Conservation (phyloP, 2,329 filamentous ascomycete genomes). For the Aspergillus nomiae region DNA sequence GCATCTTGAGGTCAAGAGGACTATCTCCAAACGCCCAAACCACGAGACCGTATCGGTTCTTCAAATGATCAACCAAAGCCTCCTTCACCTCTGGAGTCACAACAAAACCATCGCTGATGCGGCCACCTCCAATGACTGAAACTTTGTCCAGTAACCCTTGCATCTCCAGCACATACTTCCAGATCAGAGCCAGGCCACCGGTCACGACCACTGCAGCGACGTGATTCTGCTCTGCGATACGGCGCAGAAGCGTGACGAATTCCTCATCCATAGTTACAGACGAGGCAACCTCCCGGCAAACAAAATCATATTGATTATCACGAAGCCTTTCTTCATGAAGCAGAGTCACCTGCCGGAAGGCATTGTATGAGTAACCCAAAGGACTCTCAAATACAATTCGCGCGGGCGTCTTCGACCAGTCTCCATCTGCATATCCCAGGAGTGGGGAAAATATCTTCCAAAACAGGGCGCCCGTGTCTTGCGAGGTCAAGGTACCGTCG, state of each 20-base stretch:
- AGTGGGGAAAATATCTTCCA: conserved; percentile 14
- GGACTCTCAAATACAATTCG: conserved; percentile 50
- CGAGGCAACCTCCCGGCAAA: conserved; percentile 51
- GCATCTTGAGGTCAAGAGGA: conserved; percentile 60
- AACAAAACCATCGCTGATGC: conserved; percentile 51
- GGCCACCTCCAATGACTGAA: conserved; percentile 56
- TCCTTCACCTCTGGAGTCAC: conserved; percentile 57
- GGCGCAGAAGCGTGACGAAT: conserved; percentile 48
- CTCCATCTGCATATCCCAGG: conserved; percentile 3
- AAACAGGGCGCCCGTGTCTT: conserved; percentile 24
- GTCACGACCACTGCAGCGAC: conserved; percentile 56
- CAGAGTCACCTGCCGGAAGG: conserved; percentile 58
- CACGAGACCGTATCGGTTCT: conserved; percentile 32
- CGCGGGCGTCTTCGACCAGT: conserved; percentile 30
- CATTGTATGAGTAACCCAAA: conserved; percentile 54
- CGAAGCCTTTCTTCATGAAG: conserved; percentile 53
- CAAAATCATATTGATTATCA: conserved; percentile 43
- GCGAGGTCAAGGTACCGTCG: conserved; percentile 56
- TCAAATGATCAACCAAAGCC: conserved; percentile 48
- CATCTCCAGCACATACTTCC: conserved; percentile 56
- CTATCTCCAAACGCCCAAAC: conserved; percentile 65
- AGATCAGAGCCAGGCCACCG: conserved; percentile 56
- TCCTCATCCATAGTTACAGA: conserved; percentile 50
- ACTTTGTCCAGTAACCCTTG: conserved; percentile 46
- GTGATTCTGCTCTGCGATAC: conserved; percentile 32